Evolutionary conservation across 2,329 filamentous ascomycete species (phyloP).

Genomic region (Trichoderma guizhouense): DNA sequence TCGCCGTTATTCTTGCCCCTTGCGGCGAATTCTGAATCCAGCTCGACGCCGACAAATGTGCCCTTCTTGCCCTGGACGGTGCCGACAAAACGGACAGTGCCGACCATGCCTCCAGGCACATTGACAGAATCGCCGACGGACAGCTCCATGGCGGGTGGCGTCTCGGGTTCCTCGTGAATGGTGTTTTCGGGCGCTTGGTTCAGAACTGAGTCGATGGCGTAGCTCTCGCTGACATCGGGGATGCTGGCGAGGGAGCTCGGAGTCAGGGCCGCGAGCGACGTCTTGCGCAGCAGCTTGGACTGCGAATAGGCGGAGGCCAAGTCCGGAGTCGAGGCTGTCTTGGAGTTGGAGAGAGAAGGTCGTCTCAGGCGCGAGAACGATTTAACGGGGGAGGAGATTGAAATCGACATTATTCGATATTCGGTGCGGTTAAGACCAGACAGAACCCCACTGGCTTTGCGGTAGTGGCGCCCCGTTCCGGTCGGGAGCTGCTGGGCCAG

Average conservation of each 20-base stretch:
- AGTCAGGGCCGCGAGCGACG: conserved; percentile 67
- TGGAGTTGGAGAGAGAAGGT: conserved; percentile 29
- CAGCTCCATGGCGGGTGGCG: conserved; percentile 51
- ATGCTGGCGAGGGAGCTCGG: conserved; percentile 60
- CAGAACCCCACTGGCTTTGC: not conserved
- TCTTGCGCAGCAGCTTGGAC: conserved; percentile 61
- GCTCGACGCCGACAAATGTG: conserved; percentile 86
- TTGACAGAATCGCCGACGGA: conserved; percentile 81
- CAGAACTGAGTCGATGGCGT: conserved; percentile 55
- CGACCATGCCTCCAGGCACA: conserved; percentile 89
- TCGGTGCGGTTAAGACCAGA: not conserved
- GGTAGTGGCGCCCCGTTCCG: not conserved
- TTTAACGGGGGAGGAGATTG: conserved; percentile 11
- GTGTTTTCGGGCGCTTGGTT: conserved; percentile 32
- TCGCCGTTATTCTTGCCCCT: conserved; percentile 95
- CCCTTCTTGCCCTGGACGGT: conserved; percentile 85
- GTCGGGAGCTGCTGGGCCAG: not conserved
- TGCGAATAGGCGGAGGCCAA: conserved; percentile 52
- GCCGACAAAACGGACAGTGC: conserved; percentile 85
- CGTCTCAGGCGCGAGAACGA: conserved; percentile 40
- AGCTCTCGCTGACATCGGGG: conserved; percentile 63
- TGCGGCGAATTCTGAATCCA: conserved; percentile 73
- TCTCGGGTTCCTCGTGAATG: conserved; percentile 52
- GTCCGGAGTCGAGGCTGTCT: conserved; percentile 57
- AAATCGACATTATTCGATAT: not conserved